Percentiles rank a stretch among this genome's conserved stretches.
Evolutionary conservation across 2,329 filamentous ascomycete species (phyloP).

Genomic region (Elsinoe batatas): DNA sequence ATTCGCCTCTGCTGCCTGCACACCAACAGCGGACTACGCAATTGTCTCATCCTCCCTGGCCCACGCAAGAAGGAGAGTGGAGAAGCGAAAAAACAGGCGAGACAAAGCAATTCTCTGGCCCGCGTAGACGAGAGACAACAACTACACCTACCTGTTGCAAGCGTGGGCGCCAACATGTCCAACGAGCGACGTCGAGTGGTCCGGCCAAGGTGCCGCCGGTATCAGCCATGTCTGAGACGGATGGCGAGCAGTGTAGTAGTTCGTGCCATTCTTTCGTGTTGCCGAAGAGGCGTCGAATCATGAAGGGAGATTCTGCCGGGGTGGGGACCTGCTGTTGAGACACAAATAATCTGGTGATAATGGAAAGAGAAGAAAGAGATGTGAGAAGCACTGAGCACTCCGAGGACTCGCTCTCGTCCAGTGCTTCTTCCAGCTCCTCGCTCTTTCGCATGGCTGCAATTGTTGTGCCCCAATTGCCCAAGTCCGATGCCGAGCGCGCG

Average conservation of each 20-base stretch:
- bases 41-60: neutral
- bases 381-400: neutral
- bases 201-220: neutral
- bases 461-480: neutral
- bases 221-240: neutral
- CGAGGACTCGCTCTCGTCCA: neutral
- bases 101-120: neutral
- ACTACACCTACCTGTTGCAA: neutral
- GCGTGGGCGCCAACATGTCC: neutral
- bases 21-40: neutral
- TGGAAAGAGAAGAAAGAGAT: neutral
- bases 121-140: neutral
- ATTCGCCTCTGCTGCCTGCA: neutral
- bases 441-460: neutral
- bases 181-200: no score
- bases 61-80: neutral
- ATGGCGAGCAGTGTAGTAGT: neutral
- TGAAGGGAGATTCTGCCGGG: neutral
- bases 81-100: neutral
- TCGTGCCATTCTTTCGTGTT: conserved; percentile 1
- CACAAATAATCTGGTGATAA: neutral
- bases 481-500: neutral
- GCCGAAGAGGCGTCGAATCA: conserved; percentile 1
- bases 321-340: neutral
- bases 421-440: neutral